Conservation (phyloP, 1,139 yeast genomes). For the Citeromyces siamensis region DNA sequence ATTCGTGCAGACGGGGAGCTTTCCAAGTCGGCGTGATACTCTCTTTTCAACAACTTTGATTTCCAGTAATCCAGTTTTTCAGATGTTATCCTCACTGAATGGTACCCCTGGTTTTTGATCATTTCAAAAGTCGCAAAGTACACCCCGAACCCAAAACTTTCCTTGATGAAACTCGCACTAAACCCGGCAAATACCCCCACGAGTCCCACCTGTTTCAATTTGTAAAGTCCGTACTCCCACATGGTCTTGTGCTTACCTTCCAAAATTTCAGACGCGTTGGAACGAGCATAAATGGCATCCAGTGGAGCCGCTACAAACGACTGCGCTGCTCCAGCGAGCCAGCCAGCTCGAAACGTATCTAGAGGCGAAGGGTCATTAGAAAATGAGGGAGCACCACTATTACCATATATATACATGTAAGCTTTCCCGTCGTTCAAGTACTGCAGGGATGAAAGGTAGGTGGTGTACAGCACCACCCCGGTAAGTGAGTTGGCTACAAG, state of each 20-base stretch:
- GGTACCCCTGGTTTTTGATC: slow-evolving; percentile 59
- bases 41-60: slow-evolving; percentile 10
- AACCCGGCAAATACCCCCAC: slow-evolving; percentile 88
- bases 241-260: slow-evolving; percentile 57
- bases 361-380: slow-evolving; percentile 20
- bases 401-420: slow-evolving; percentile 13
- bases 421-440: slow-evolving; percentile 17
- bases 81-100: slow-evolving; percentile 25
- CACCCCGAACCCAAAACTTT: slow-evolving; percentile 75
- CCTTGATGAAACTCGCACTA: slow-evolving; percentile 63
- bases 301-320: slow-evolving; percentile 91
- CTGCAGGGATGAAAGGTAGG: slow-evolving; percentile 49
- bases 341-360: slow-evolving; percentile 74
- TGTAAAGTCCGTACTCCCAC: slow-evolving; percentile 65
- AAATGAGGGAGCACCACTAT: slow-evolving; percentile 4
- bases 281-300: slow-evolving; percentile 81
- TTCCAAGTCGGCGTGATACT: slow-evolving; percentile 23
- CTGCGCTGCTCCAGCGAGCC: slow-evolving; percentile 75
- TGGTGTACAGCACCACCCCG: slow-evolving; percentile 74
- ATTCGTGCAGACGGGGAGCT: slow-evolving; percentile 28
- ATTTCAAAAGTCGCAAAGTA: slow-evolving; percentile 79
- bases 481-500: slow-evolving; percentile 77
- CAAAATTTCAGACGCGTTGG: slow-evolving; percentile 61
- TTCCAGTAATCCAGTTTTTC: slow-evolving; percentile 15
- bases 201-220: slow-evolving; percentile 62